Percentiles rank a stretch among this genome's conserved stretches.
Conservation (phyloP, 352 stramenopile genomes). For the Phytophthora meadii region DNA sequence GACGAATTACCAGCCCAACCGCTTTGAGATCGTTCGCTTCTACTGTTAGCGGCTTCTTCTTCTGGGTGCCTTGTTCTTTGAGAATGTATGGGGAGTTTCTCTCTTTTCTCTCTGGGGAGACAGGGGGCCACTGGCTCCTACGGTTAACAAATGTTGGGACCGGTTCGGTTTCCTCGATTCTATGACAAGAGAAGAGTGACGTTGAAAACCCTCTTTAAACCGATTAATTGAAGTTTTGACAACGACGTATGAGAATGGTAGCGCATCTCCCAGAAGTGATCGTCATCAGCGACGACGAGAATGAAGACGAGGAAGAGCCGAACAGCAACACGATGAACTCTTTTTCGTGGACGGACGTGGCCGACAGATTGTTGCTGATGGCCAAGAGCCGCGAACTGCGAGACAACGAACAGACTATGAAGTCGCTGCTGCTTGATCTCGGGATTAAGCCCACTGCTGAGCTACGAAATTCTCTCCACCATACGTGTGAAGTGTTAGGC, state of each 20-base stretch:
- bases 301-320: conserved; percentile 9
- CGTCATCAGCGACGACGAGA: conserved; percentile 18
- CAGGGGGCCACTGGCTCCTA: conserved; percentile 32
- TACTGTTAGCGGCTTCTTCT: conserved; percentile 12
- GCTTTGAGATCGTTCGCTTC: conserved; percentile 18
- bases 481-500: conserved; percentile 14
- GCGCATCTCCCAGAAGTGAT: conserved; percentile 25
- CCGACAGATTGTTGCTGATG: conserved; percentile 19
- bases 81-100: conserved; percentile 32
- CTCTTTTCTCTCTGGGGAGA: conserved; percentile 14
- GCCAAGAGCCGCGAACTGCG: conserved; percentile 25
- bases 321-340: not conserved
- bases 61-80: conserved; percentile 26
- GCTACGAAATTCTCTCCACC: not conserved
- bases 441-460: conserved; percentile 1
- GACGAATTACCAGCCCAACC: conserved; percentile 9
- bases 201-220: conserved; percentile 14
- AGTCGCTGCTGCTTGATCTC: conserved; percentile 16
- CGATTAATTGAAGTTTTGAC: conserved; percentile 25
- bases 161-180: conserved; percentile 30
- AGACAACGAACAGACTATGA: not conserved
- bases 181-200: conserved; percentile 25
- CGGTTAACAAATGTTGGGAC: conserved; percentile 26
- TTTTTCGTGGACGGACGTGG: conserved; percentile 23
- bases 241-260: too few species aligned